Base-by-base conservation (phyloP, 2,329 filamentous ascomycete species). In the Aspergillus costaricaensis region DNA sequence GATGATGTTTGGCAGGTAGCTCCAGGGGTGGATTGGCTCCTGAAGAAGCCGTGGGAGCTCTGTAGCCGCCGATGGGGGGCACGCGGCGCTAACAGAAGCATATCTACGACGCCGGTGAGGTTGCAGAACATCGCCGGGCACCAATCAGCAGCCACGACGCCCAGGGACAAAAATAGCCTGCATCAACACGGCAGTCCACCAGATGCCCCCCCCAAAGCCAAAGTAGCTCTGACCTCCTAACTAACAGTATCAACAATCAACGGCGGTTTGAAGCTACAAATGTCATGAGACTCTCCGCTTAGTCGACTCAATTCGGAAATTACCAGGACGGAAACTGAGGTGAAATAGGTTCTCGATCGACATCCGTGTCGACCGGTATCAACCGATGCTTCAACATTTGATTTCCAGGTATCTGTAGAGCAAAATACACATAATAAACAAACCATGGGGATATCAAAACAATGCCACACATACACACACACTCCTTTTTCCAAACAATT, bases 11-110 rank as follows among this genome's bases (percentile, higher is more conserved):
- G 43, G 52, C 44, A 43, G 41, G 30, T 25, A 49, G 59, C 30
- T 59, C 15, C 21, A 50, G 23, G 38, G 43, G 54, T n/a, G 44
- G 48, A 67, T 65, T 67, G 65, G 65, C 53, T 63, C 38, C n/a
- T 14, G 27, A 39, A 32, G 17, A 41, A 47, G 32, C 32, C n/a
- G 51, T 21, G 53, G 57, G 23, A 55, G 27, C n/a, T 57, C 32
- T 63, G 57, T 65, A 67, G 59, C 53, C 65, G 65, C 65, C 58
- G 62, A 57, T 41, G 59, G 57, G 58, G 48, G 50, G 44, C 32
- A 36, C 32, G 32, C 58, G 27, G 56, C 62, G 59, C 62, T 56
- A 55, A 36, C 50, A 32, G 56, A 57, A 54, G 47, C 48, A 60
- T 36, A 23, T 36, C 41, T 30, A 10, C 23, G 54, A 52, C 38